These are phyloP conservation scores for Immersiella caudata DNA, from an alignment of 495 filamentous ascomycete genomes.

Conservation along the genomic window DNA sequence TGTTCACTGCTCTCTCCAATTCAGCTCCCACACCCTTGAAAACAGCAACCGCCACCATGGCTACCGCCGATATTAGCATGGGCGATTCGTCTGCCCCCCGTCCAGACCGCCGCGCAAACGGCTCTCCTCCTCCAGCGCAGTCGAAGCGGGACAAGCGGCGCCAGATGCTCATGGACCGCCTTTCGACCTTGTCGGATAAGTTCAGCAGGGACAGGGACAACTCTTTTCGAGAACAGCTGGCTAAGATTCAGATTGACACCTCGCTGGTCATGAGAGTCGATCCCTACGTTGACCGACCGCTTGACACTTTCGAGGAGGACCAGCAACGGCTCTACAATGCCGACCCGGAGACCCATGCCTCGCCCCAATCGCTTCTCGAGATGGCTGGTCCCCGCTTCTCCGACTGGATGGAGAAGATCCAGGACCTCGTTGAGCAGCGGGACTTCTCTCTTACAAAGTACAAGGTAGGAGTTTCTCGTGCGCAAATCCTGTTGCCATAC, in stretches of 20 bases:
- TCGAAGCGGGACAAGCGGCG: constrained; percentile 93
- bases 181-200: constrained; percentile 69
- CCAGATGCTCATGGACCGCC: constrained; percentile 72
- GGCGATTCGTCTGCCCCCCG: constrained; percentile 29
- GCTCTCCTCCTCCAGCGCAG: constrained; percentile 36
- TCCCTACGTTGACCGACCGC: constrained; percentile 69
- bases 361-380: constrained; percentile 52
- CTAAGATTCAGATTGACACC: constrained; percentile 86
- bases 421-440: constrained; percentile 79
- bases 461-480: constrained; percentile 59
- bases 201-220: constrained; percentile 80
- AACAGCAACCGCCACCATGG: constrained; percentile 32
- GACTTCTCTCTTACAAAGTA: constrained; percentile 76
- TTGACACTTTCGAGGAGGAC: constrained; percentile 72
- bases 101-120: constrained; percentile 34
- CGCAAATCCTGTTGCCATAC: constrained; percentile 7
- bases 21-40: not conserved
- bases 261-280: constrained; percentile 81
- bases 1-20: not conserved
- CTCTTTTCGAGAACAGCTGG: constrained; percentile 85
- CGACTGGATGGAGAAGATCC: constrained; percentile 79
- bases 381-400: constrained; percentile 80
- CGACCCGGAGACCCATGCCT: constrained; percentile 53
- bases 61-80: constrained; percentile 35
- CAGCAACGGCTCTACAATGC: constrained; percentile 58